Percentiles rank a stretch among this genome's conserved stretches.
These are phyloP conservation scores for Yamadazyma triangularis DNA, from an alignment of 1,139 yeast genomes.

Conservation along the genomic window DNA sequence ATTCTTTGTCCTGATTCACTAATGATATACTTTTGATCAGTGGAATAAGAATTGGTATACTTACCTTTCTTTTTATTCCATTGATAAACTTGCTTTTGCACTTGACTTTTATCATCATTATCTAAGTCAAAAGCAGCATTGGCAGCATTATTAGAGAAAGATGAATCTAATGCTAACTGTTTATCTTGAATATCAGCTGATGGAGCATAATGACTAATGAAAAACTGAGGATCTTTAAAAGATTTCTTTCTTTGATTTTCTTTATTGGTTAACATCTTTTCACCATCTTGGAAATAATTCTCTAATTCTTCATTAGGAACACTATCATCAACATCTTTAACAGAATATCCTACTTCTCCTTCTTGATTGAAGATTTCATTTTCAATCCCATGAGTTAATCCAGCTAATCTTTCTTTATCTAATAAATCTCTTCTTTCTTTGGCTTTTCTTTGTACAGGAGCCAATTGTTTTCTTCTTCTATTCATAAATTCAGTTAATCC, in stretches of 20 bases:
- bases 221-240: slow-evolving; percentile 78
- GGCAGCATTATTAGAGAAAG: slow-evolving; percentile 81
- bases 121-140: slow-evolving; percentile 81
- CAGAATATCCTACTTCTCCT: slow-evolving; percentile 38
- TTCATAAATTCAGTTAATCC: slow-evolving; percentile 80
- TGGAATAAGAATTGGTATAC: slow-evolving; percentile 75
- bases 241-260: slow-evolving; percentile 35
- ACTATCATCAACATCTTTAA: slow-evolving; percentile 35
- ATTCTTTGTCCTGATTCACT: slow-evolving; percentile 94
- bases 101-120: slow-evolving; percentile 69
- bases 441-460: slow-evolving; percentile 80
- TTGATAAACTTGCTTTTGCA: slow-evolving; percentile 66
- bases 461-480: slow-evolving; percentile 79
- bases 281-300: slow-evolving; percentile 62
- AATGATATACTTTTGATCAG: slow-evolving; percentile 80
- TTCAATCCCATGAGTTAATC: slow-evolving; percentile 68
- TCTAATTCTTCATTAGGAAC: slow-evolving; percentile 49
- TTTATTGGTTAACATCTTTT: slow-evolving; percentile 34
- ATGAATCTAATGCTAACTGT: slow-evolving; percentile 58
- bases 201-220: slow-evolving; percentile 89
- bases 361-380: slow-evolving; percentile 60
- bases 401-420: slow-evolving; percentile 74
- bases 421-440: slow-evolving; percentile 63
- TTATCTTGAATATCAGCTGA: slow-evolving; percentile 76
- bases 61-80: slow-evolving; percentile 97